These are phyloP conservation scores for Pseudocohnilembus persalinus DNA, from an alignment of 169 alveolate species.

Conservation along the genomic window DNA sequence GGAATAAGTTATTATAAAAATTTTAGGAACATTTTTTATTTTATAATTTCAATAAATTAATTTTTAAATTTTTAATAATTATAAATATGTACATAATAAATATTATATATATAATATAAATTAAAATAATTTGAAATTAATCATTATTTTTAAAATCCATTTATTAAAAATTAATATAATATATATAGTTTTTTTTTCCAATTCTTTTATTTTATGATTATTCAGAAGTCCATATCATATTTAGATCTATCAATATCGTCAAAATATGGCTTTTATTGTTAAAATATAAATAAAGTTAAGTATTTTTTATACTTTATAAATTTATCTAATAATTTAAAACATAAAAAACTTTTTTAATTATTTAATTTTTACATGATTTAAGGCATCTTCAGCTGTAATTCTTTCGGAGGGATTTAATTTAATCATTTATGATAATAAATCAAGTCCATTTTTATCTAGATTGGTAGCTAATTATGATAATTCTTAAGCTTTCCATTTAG, in stretches of 20 bases:
- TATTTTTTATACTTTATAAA: neutral
- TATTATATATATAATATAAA: neutral
- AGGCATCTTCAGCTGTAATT: constrained; percentile 65
- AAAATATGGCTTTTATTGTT: constrained; percentile 17
- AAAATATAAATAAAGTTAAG: neutral
- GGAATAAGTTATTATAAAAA: too few relatives aligned
- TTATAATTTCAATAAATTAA: neutral
- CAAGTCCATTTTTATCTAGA: constrained; percentile 20
- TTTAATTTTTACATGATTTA: constrained; percentile 53
- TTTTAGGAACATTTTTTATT: too few relatives aligned
- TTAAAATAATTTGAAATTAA: neutral
- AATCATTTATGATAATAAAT: constrained; percentile 49
- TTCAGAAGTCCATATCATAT: neutral
- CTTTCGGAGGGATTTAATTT: constrained; percentile 64
- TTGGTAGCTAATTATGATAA: neutral
- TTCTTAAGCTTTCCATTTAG: constrained; percentile 48
- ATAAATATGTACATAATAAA: neutral
- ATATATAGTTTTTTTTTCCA: neutral
- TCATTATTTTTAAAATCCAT: neutral
- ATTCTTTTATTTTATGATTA: neutral
- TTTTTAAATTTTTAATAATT: neutral
- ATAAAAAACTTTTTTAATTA: neutral
- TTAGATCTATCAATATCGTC: constrained; percentile 20
- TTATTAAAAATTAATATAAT: neutral
- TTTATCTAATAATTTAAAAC: neutral